Base-by-base conservation (phyloP, 129 eudicot species). In the Apium graveolens region DNA sequence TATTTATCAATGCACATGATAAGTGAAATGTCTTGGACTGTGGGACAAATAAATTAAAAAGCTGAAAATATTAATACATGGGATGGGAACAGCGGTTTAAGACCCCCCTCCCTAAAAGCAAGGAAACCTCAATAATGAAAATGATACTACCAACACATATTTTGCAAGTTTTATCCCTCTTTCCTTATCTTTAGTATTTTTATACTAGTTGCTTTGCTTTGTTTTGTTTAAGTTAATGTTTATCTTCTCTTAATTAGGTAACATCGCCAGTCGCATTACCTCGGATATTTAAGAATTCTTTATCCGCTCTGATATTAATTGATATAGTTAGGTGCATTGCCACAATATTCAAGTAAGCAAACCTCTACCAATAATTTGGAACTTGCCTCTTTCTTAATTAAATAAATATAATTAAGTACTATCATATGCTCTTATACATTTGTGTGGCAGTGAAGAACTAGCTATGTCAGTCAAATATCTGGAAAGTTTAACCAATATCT, bases 321-420 rank as follows among this genome's bases (percentile, higher is more conserved):
- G 99, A 95, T 74, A 82, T 95, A 34, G 44, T 95, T 24, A 83
- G 90, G 89, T 92, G 97, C 79, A 78, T 95, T 60, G 84, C 95
- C 79, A 81, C 91, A 70, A 74, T 95, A 85, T 95, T 90, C 82
- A 79, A 51, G 98, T 83, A 89, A 89, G 95, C 17, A 63, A 31
- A 18, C 71, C 73, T 76, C 76, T 44, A 68, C 76, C n/a, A 57
- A 13, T 48, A 4, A 17, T 65, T 60, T 57, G 0, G 1, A 45
- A 37, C 32, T 14, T 20, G 78, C 11, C n/a, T 24, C 48, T 51
- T 43, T 79, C 72, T 46, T 5, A 11, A 10, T 1, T 12, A 43
- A 43, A 27, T 24, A 27, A 49, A 26, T 29, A 31, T 29, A 12
- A 44, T 63, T 5, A 11, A 31, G 14, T 83, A 11, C 42, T 80